Percentiles rank a stretch among this genome's conserved stretches.
These are phyloP conservation scores for Phialocephala subalpina DNA, from an alignment of 2,329 filamentous ascomycete genomes.

Conservation along the genomic window DNA sequence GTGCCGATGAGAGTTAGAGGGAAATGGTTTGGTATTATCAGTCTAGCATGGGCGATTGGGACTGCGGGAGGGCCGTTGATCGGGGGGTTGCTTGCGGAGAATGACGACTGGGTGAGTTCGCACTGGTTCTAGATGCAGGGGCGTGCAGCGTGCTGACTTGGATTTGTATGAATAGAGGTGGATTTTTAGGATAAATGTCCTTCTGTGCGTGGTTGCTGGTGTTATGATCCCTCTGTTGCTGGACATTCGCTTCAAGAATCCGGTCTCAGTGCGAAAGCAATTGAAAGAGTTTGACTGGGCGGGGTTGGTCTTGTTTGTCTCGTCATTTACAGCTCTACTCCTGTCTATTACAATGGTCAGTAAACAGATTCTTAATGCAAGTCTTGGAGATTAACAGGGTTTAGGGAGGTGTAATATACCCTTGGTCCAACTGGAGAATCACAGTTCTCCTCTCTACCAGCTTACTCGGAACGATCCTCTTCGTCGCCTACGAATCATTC, in stretches of 20 bases:
- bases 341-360: background rate
- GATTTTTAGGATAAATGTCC: slow-evolving; percentile 57
- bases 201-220: background rate
- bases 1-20: slow-evolving; percentile 50
- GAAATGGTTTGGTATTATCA: slow-evolving; percentile 45
- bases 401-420: background rate
- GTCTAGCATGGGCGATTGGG: slow-evolving; percentile 33
- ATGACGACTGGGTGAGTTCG: slow-evolving; percentile 50
- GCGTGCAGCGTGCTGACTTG: background rate
- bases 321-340: background rate
- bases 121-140: background rate
- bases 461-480: background rate
- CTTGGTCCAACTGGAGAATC: background rate
- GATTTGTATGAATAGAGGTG: slow-evolving; percentile 48
- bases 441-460: background rate
- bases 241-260: background rate
- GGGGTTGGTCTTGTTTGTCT: background rate
- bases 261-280: background rate
- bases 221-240: background rate
- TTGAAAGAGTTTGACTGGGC: background rate
- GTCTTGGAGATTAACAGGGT: background rate
- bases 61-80: slow-evolving; percentile 42
- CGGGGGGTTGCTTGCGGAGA: slow-evolving; percentile 39
- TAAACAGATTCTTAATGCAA: background rate
- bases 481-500: background rate